Evolutionary conservation across 108 stramenopile species (phyloP).

Genomic region (Chaetoceros tenuissimus): DNA sequence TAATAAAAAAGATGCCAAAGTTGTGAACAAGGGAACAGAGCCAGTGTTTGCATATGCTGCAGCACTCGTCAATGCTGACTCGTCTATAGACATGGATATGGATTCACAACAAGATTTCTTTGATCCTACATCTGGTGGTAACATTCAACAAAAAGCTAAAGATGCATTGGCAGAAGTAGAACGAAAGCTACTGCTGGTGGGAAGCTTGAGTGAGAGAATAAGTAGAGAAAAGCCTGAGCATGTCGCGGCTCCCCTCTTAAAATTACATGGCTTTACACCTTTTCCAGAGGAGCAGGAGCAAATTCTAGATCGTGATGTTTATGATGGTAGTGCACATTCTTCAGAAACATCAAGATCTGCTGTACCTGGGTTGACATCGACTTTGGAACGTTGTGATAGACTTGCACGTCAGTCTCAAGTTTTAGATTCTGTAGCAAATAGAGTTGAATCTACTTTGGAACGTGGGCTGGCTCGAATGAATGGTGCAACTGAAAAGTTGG

Average conservation of each 20-base stretch:
- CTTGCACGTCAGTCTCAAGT: conserved; percentile 61
- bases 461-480: conserved; percentile 67
- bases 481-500: conserved; percentile 50
- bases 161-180: conserved; percentile 76
- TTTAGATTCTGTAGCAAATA: conserved; percentile 44
- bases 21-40: neutral
- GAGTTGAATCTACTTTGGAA: conserved; percentile 57
- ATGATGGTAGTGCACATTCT: neutral
- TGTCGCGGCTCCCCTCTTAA: conserved; percentile 63
- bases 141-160: conserved; percentile 42
- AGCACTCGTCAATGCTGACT: neutral
- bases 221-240: conserved; percentile 63
- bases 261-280: conserved; percentile 53
- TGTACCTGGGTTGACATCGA: conserved; percentile 4
- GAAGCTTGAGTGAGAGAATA: conserved; percentile 62
- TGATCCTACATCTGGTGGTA: too few species aligned
- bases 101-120: too few species aligned
- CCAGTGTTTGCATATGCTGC: neutral
- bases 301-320: conserved; percentile 1
- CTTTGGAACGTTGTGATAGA: conserved; percentile 48
- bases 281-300: conserved; percentile 10
- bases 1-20: neutral
- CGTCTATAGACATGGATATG: too few species aligned
- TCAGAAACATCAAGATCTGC: neutral
- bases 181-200: conserved; percentile 66